These are phyloP conservation scores for Aspergillus sp. DNA, from an alignment of 2,329 filamentous ascomycete genomes.

Conservation along the genomic window DNA sequence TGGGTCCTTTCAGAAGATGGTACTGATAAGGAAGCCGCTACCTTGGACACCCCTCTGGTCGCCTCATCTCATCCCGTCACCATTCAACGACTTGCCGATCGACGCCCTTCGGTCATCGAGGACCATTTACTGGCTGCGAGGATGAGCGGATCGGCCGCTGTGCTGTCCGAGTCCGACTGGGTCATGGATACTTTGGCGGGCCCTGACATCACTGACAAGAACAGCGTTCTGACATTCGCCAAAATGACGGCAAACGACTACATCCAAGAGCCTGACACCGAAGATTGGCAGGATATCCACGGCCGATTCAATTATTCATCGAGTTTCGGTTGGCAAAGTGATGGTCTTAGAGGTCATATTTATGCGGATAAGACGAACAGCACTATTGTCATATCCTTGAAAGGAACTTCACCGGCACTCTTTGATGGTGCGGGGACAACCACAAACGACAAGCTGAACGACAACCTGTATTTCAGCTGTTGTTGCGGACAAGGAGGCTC, in stretches of 20 bases:
- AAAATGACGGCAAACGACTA: constrained; percentile 91
- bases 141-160: constrained; percentile 64
- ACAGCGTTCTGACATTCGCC: constrained; percentile 79
- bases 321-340: constrained; percentile 88
- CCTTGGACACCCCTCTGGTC: constrained; percentile 53
- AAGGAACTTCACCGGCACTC: constrained; percentile 84
- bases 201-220: constrained; percentile 81
- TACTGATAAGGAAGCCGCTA: constrained; percentile 39
- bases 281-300: constrained; percentile 81
- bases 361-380: constrained; percentile 83
- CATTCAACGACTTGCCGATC: constrained; percentile 80
- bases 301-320: constrained; percentile 78
- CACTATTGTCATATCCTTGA: constrained; percentile 87
- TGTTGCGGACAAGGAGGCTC: constrained; percentile 94
- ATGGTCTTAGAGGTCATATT: constrained; percentile 88
- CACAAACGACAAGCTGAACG: constrained; percentile 95
- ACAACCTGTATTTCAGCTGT: constrained; percentile 97
- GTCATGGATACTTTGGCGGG: constrained; percentile 73
- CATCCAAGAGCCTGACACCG: constrained; percentile 66
- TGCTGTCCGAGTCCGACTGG: constrained; percentile 75
- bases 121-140: constrained; percentile 73
- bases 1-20: constrained; percentile 41
- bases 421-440: constrained; percentile 98
- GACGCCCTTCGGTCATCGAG: constrained; percentile 74
- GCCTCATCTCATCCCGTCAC: constrained; percentile 64